Evolutionary conservation across 2,329 filamentous ascomycete species (phyloP).

Genomic region (Albifimbria verrucaria): DNA sequence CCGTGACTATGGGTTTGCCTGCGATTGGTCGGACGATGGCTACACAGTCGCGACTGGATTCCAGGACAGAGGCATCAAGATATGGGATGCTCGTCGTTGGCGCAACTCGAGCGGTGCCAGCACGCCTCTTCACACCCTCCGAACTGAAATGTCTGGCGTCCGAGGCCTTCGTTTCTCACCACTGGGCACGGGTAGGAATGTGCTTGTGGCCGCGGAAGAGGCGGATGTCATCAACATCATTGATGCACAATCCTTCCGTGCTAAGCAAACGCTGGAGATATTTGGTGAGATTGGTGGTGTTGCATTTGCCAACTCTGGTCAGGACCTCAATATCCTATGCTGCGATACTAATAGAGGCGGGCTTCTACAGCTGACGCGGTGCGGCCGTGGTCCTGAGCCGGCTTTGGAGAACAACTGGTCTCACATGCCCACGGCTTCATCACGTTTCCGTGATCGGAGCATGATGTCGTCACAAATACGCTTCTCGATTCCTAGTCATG

Average conservation of each 20-base stretch:
- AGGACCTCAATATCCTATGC: conserved; percentile 66
- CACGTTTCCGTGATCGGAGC: not conserved
- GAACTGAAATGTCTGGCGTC: conserved; percentile 65
- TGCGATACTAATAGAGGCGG: conserved; percentile 65
- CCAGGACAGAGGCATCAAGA: conserved; percentile 69
- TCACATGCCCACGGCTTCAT: conserved; percentile 1
- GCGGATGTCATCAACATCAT: conserved; percentile 71
- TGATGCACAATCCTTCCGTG: conserved; percentile 60
- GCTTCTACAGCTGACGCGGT: conserved; percentile 57
- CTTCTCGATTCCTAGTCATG: not conserved
- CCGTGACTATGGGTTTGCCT: conserved; percentile 70
- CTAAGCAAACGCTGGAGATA: conserved; percentile 68
- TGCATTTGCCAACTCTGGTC: conserved; percentile 63
- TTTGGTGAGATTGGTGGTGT: conserved; percentile 74
- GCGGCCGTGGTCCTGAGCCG: conserved; percentile 25
- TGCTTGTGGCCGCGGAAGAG: conserved; percentile 72
- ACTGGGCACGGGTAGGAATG: conserved; percentile 60
- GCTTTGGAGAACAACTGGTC: conserved; percentile 16
- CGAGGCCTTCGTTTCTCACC: conserved; percentile 71
- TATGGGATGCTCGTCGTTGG: conserved; percentile 76
- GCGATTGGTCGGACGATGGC: conserved; percentile 76
- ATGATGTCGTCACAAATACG: not conserved
- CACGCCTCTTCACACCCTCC: conserved; percentile 50
- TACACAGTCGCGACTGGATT: conserved; percentile 73
- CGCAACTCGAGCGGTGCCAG: conserved; percentile 46